Conservation (phyloP, 2,329 filamentous ascomycete species). For the Samsoniella hepiali region DNA sequence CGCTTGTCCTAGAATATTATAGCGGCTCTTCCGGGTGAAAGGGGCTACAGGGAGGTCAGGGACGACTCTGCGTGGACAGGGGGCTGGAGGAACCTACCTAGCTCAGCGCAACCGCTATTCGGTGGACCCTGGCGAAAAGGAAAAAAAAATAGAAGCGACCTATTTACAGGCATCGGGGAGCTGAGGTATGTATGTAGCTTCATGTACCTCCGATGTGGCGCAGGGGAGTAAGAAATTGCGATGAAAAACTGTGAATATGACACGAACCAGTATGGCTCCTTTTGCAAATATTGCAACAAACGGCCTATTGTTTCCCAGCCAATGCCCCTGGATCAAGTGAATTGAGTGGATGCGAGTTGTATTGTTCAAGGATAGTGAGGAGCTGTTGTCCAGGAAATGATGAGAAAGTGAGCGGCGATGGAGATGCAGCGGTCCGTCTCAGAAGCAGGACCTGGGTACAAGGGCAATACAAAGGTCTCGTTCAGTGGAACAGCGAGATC, state of each 20-base stretch:
- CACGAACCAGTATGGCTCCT: background rate
- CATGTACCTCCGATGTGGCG: slow-evolving; percentile 18
- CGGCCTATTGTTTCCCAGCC: background rate
- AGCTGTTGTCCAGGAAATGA: slow-evolving; percentile 9
- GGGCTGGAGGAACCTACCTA: background rate
- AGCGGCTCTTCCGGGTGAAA: slow-evolving; percentile 9
- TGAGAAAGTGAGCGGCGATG: background rate
- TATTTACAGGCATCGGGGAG: too few species aligned
- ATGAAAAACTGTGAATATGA: background rate
- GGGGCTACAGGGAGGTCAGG: slow-evolving; percentile 5
- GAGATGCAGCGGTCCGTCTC: slow-evolving; percentile 1
- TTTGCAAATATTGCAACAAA: background rate
- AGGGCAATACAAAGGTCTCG: background rate
- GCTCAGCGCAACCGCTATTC: slow-evolving; percentile 12
- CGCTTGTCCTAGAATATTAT: slow-evolving; percentile 4
- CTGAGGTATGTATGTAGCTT: background rate
- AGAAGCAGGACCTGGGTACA: background rate
- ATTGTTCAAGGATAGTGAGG: background rate
- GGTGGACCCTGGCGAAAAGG: slow-evolving; percentile 10
- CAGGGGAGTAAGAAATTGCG: slow-evolving; percentile 1
- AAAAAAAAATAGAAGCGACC: background rate
- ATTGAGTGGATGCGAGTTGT: background rate
- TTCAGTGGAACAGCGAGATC: background rate
- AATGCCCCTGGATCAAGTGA: background rate
- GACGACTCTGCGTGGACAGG: slow-evolving; percentile 9